Evolutionary conservation across 169 alveolate genomes (phyloP).

Genomic region (Cryptosporidium meleagridis): DNA sequence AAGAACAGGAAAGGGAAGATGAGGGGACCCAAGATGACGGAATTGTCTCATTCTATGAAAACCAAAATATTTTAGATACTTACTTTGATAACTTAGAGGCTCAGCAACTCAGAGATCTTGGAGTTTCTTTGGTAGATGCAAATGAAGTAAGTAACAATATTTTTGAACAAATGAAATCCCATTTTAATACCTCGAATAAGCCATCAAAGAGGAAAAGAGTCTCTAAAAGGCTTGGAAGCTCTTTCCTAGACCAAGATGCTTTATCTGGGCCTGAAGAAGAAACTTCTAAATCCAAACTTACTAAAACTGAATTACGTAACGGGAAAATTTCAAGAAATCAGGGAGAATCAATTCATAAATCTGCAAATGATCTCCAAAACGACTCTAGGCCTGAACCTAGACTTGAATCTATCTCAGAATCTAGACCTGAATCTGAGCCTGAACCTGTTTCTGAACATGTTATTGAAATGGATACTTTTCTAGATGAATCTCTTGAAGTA

Average conservation of each 20-base stretch:
- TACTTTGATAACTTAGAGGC: constrained; percentile 53
- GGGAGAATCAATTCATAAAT: background rate
- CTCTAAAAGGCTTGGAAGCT: background rate
- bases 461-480: background rate
- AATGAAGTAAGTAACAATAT: constrained; percentile 60
- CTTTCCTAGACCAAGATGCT: background rate
- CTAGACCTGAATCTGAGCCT: background rate
- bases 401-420: background rate
- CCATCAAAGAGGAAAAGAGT: background rate
- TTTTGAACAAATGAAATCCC: constrained; percentile 57
- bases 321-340: background rate
- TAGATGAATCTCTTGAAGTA: background rate
- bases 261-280: background rate
- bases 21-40: background rate
- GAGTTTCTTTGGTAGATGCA: constrained; percentile 66
- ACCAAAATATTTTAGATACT: constrained; percentile 40
- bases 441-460: background rate
- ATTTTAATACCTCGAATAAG: background rate
- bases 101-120: constrained; percentile 38
- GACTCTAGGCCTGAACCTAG: background rate
- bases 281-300: background rate
- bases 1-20: background rate
- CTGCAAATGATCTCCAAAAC: background rate
- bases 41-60: constrained; percentile 43
- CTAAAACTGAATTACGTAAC: background rate